These are phyloP conservation scores for Candida coquimbonensis DNA, from an alignment of 805 yeast species.

Conservation along the genomic window DNA sequence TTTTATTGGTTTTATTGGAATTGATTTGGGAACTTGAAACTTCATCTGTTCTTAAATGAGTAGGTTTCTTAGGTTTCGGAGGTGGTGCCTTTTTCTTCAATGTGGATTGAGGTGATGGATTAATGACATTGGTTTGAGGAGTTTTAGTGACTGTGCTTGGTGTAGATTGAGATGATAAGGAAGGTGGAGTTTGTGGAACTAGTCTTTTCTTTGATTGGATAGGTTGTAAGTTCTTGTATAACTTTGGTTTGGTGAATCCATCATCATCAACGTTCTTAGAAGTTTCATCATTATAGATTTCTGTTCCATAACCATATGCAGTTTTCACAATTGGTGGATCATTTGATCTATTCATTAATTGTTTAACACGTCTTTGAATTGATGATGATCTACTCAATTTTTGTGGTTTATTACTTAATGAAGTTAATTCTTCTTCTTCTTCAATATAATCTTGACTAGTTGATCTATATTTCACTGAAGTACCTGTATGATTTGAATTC, in stretches of 20 bases:
- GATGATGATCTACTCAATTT: slow-evolving; percentile 17
- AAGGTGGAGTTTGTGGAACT: slow-evolving; percentile 18
- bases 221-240: slow-evolving; percentile 13
- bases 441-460: slow-evolving; percentile 19
- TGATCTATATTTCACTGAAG: slow-evolving; percentile 12
- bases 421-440: slow-evolving; percentile 8
- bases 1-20: not conserved
- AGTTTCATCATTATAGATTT: slow-evolving; percentile 32
- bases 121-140: slow-evolving; percentile 5
- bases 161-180: slow-evolving; percentile 21
- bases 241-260: slow-evolving; percentile 22
- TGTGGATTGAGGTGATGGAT: slow-evolving; percentile 12
- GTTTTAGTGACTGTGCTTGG: slow-evolving; percentile 21
- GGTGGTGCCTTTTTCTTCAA: slow-evolving; percentile 36
- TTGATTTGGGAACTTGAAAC: not conserved
- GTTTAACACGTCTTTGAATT: slow-evolving; percentile 24
- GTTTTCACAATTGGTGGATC: slow-evolving; percentile 47
- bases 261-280: slow-evolving; percentile 16
- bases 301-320: slow-evolving; percentile 79
- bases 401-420: slow-evolving; percentile 1
- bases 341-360: slow-evolving; percentile 27
- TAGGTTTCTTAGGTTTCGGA: slow-evolving; percentile 62
- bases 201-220: slow-evolving; percentile 5
- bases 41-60: slow-evolving; percentile 33
- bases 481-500: slow-evolving; percentile 10